Base-by-base conservation (phyloP, 179 eudicot species). In the Beta corolliflora region DNA sequence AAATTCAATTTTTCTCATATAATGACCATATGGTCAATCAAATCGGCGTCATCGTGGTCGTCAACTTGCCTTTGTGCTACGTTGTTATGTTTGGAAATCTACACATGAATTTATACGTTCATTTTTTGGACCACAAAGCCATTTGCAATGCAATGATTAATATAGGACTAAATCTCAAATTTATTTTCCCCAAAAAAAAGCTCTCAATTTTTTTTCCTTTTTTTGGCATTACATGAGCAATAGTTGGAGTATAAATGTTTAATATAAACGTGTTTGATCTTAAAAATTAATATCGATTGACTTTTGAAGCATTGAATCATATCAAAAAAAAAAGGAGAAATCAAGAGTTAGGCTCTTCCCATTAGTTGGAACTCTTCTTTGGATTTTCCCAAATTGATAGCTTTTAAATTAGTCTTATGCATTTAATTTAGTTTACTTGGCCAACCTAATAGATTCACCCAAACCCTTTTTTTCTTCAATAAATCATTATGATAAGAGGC, bases 331-430 rank as follows among this genome's bases (percentile, higher is more conserved):
- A 46, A 25, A 9, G 45, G 50, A 48, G 5, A 63, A 79, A 76
- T 48, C 36, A 18, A 65, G 76, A 69, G 84, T 83, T 83, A 86
- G 86, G 84, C 69, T 64, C 53, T 31, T 58, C 75, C 63, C 88
- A 71, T 46, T 73, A 12, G 45, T 75, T 79, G 74, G 25, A 70
- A 60, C 25, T 3, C 9, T 48, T 54, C 21, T 54, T 21, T 29
- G 23, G 66, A 68, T 36, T 63, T 85, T 82, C 81, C 82, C 81
- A 76, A 82, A 58, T 46, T 71, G 45, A 41, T 41, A 74, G n/a
- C 1, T 29, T 19, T 5, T 19, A 41, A 25, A 19, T 13, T 25
- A 15, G 60, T 69, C 52, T 23, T 74, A 23, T 69, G 23, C 83
- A 55, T 82, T 85, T 83, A 79, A 83, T 61, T 54, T 85, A 21